Evolutionary conservation across 2,329 filamentous ascomycete genomes (phyloP).

Genomic region (Neospermospora avenae): DNA sequence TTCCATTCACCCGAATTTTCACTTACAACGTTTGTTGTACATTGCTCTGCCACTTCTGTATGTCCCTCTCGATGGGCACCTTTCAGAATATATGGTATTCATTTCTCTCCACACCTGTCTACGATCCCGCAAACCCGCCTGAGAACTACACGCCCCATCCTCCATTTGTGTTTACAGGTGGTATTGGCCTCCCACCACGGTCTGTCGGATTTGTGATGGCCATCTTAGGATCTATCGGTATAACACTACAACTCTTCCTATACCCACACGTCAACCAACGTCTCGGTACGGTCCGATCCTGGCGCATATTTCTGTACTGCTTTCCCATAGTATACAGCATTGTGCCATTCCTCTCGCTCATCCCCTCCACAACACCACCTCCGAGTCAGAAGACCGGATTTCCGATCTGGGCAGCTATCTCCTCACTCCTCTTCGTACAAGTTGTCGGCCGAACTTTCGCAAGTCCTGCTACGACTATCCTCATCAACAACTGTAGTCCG

Average conservation of each 20-base stretch:
- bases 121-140: constrained; percentile 31
- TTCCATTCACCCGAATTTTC: constrained; percentile 46
- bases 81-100: constrained; percentile 60
- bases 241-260: constrained; percentile 66
- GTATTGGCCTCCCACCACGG: constrained; percentile 68
- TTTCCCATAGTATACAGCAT: constrained; percentile 69
- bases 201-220: constrained; percentile 76
- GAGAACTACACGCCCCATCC: constrained; percentile 47
- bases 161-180: constrained; percentile 56
- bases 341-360: constrained; percentile 67
- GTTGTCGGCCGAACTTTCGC: constrained; percentile 71
- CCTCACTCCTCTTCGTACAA: constrained; percentile 54
- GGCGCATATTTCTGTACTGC: constrained; percentile 64
- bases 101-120: constrained; percentile 59
- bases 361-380: constrained; percentile 45
- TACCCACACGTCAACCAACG: constrained; percentile 66
- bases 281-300: constrained; percentile 66
- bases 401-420: constrained; percentile 28
- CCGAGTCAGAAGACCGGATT: constrained; percentile 31
- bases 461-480: constrained; percentile 54
- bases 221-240: constrained; percentile 72
- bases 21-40: constrained; percentile 43
- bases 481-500: constrained; percentile 60
- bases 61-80: constrained; percentile 58
- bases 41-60: constrained; percentile 49